These are phyloP conservation scores for Pyrus pyrifolia DNA, from an alignment of 306 rosid genomes.

Conservation along the genomic window DNA sequence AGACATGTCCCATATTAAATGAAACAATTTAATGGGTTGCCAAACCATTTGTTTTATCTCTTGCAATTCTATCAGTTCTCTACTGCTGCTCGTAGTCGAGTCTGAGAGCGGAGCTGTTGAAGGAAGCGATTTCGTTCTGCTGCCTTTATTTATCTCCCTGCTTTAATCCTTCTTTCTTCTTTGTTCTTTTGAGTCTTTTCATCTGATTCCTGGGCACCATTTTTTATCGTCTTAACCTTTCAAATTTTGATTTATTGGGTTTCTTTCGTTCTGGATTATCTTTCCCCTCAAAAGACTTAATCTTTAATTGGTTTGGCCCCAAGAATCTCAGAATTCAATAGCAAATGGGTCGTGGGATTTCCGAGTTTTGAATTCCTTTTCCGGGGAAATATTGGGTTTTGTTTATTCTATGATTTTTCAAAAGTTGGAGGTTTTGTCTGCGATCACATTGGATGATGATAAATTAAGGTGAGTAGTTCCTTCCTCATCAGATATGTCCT, in stretches of 20 bases:
- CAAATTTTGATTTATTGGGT: background rate
- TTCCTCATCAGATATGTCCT: conserved; percentile 11
- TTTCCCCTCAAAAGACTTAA: background rate
- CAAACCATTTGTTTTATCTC: conserved; percentile 1
- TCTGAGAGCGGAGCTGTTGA: conserved; percentile 20
- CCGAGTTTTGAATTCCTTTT: background rate
- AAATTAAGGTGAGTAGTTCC: conserved; percentile 21
- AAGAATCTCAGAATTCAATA: background rate
- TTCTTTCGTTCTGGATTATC: background rate
- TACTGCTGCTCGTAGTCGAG: background rate
- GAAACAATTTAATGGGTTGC: conserved; percentile 10
- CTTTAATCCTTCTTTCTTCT: background rate
- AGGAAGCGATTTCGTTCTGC: conserved; percentile 8
- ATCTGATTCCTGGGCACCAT: background rate
- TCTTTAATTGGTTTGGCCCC: background rate
- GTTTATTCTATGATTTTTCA: background rate
- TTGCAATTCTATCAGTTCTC: background rate
- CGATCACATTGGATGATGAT: conserved; percentile 19
- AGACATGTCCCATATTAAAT: conserved; percentile 33
- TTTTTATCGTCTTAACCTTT: background rate
- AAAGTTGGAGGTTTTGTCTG: conserved; percentile 28
- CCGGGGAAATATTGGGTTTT: conserved; percentile 1
- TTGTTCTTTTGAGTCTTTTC: background rate
- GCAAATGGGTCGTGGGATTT: background rate
- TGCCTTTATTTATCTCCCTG: background rate